Evolutionary conservation across 164 flowering plant species (phyloP).

Genomic region (Nymphaea thermarum): DNA sequence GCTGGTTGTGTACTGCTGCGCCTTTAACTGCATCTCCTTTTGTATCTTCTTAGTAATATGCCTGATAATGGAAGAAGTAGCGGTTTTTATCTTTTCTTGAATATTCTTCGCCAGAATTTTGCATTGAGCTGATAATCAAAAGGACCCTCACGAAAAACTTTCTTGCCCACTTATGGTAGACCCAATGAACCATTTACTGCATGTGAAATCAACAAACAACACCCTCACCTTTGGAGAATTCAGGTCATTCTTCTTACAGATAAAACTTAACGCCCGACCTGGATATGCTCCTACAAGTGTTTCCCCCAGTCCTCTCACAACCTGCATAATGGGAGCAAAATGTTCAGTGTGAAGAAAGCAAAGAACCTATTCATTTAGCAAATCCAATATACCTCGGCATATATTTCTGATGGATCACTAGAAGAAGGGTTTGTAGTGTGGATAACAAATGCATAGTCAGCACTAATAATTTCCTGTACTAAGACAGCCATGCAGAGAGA

Average conservation of each 20-base stretch:
- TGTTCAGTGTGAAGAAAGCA: neutral
- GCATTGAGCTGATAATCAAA: too few relatives aligned
- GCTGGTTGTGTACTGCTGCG: too few relatives aligned
- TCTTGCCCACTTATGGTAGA: too few relatives aligned
- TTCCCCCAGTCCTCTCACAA: constrained; percentile 97
- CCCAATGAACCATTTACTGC: too few relatives aligned
- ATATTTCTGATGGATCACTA: constrained; percentile 89
- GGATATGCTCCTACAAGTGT: constrained; percentile 99
- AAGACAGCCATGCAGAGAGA: constrained; percentile 96
- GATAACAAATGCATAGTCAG: constrained; percentile 96
- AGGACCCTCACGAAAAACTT: too few relatives aligned
- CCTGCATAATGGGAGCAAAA: constrained; percentile 24
- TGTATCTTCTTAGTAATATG: too few relatives aligned
- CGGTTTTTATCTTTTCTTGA: too few relatives aligned
- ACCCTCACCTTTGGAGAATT: constrained; percentile 59
- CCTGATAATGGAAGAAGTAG: too few relatives aligned
- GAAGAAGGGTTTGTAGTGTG: constrained; percentile 97
- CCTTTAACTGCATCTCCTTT: too few relatives aligned
- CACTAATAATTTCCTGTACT: constrained; percentile 90
- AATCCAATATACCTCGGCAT: constrained; percentile 66
- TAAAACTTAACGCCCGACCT: constrained; percentile 90
- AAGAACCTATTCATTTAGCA: neutral
- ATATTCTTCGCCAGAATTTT: too few relatives aligned
- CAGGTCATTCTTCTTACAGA: constrained; percentile 67
- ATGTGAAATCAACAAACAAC: neutral